Evolutionary conservation across 306 rosid genomes (phyloP), one percentile per base, ranked within the genome.

Genomic region (Corylus heterophylla): DNA sequence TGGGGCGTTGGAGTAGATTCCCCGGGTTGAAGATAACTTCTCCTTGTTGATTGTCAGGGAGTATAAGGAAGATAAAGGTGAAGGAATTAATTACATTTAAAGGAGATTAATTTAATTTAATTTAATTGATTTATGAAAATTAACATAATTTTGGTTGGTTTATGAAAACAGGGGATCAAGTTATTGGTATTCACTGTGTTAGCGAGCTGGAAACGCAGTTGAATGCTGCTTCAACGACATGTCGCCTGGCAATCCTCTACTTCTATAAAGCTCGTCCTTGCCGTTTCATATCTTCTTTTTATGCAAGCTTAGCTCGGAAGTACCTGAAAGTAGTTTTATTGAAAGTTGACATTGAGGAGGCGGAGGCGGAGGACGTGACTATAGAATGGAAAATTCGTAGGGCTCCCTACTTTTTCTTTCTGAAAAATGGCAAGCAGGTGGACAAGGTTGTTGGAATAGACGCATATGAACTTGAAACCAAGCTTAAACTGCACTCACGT

Each of bases 291-390:
- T 85, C 92, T n/a, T 94, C 98, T 54, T 59, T 88, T 20, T 93
- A 78, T 78, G 84, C 90, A 76, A 88, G 85, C 87, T 86, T 93
- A 87, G 97, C 97, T 66, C 90, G 81, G n/a, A 86, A 88, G 88
- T 79, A 91, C 85, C 88, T 86, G 50, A 89, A 88, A 72, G 85
- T 83, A 45, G 93, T 89, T 8, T 93, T 93, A 75, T 51, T 87
- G 64, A 93, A 91, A 80, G 91, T 85, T 73, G 98, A 93, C 86
- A 91, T 93, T 39, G 93, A 93, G 74, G 89, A 84, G 66, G 98
- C 93, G 35, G 35, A 31, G 35, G 35, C 35, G 35, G 20, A 80
- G 79, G 18, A 92, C 45, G 92, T 81, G 16, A 97, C 98, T 51
- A 87, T 85, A n/a, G 77, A 75, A 69, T 91, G 94, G 94, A 88